Evolutionary conservation across 73 alveolate genomes (phyloP), one percentile per base, ranked within the genome.

Genomic region (Urostyla sp.): DNA sequence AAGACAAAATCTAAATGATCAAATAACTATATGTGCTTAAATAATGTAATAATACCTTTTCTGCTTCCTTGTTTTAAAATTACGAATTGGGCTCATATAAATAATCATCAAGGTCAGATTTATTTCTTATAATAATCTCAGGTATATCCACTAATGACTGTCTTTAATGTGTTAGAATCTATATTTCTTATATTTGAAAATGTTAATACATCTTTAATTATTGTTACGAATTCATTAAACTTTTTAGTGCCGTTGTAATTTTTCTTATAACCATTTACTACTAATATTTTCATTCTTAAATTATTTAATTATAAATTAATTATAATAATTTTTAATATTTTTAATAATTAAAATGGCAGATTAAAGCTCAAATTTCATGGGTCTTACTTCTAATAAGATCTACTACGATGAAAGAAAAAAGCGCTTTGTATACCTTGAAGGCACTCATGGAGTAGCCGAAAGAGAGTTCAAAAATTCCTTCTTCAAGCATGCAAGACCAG

Each of bases 1-100:
- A 96, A 91, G 32, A 96, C 94, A 72, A 96, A 73, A 80, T 92
- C 98, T 35, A 96, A 59, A 43, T 90, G 75, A 84, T 94, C 94
- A 75, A 96, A 95, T 82, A 57, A 52, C 77, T 76, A 37, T 11
- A 26, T 11, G 0, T 15, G 30, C 15, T 1, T 27, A 30, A 16
- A 36, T 45, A 45, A 18, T 21, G 3, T 16, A 40, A 4, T 21
- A n/a, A 7, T 54, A 35, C 75, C 60, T 91, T 85, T 27, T 77
- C 90, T 24, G 91, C 83, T 27, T 87, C 93, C 15, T 67, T 40
- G 44, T 83, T 45, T 18, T 58, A 66, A 48, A 13, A 72, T 11
- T 76, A 44, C 2, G 93, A 46, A 27, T 76, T 59, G 34, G 90
- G 88, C 63, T 88, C 97, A 69, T 82, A 91, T 21, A 91, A 67